phyloP scores from a whole-genome alignment of 805 yeast genomes.

The Middelhovenomyces tepae region DNA sequence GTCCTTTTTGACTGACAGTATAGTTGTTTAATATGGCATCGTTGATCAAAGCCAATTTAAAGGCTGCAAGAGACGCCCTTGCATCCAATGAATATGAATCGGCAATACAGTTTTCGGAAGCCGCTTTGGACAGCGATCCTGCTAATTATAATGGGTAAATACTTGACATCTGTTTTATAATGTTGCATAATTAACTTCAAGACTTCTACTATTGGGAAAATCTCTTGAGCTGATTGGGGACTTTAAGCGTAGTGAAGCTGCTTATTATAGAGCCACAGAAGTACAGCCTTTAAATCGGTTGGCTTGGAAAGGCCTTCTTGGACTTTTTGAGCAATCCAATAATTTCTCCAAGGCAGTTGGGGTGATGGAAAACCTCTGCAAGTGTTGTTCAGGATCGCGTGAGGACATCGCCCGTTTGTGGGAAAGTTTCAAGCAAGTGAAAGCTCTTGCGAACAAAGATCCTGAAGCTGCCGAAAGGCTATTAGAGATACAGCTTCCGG shows the following conservation, averaged over 20 bases:
- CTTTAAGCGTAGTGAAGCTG: constrained; percentile 39
- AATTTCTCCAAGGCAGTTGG: constrained; percentile 19
- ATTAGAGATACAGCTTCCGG: constrained; percentile 23
- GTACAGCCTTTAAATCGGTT: constrained; percentile 36
- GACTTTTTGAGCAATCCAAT: constrained; percentile 15
- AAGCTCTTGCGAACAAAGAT: neutral
- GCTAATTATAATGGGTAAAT: constrained; percentile 57
- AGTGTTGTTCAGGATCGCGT: no score
- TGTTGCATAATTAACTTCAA: constrained; percentile 2
- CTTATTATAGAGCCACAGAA: constrained; percentile 39
- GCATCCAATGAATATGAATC: constrained; percentile 49
- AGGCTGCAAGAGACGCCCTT: constrained; percentile 21
- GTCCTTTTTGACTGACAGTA: neutral
- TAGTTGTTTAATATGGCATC: neutral
- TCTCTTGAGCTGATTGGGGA: constrained; percentile 38
- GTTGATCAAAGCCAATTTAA: constrained; percentile 6
- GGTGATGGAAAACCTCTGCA: constrained; percentile 13
- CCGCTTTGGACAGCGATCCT: constrained; percentile 48
- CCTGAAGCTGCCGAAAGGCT: constrained; percentile 10
- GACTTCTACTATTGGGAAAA: constrained; percentile 52
- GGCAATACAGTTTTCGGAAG: constrained; percentile 48
- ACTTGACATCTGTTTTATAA: neutral
- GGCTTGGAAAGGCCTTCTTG: constrained; percentile 73
- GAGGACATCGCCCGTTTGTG: no score
- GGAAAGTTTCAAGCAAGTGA: constrained; percentile 1